A percentile compares a stretch with the other conserved stretches of the same genome.
Evolutionary conservation across 257 asterid genomes (phyloP).

Genomic region (Solanum ossicruentum): DNA sequence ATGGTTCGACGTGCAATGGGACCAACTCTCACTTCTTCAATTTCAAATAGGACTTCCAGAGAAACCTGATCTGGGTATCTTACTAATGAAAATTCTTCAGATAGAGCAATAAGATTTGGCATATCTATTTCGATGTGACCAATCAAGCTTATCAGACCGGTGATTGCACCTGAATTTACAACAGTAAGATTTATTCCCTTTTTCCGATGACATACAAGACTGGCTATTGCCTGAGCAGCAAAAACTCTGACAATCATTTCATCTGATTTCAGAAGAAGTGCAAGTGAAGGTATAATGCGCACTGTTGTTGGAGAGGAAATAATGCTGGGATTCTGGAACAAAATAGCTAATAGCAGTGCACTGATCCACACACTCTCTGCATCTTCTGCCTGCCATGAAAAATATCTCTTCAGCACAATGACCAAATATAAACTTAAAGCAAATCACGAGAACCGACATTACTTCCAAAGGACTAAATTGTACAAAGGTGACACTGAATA

Average conservation of each 20-base stretch:
- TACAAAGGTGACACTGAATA: background rate
- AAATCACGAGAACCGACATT: background rate
- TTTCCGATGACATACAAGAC: constrained; percentile 59
- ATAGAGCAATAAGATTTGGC: constrained; percentile 49
- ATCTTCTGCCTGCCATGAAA: constrained; percentile 58
- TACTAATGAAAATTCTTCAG: constrained; percentile 59
- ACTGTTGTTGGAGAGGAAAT: constrained; percentile 42
- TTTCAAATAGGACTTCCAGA: constrained; percentile 48
- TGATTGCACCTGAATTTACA: constrained; percentile 64
- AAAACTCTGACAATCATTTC: constrained; percentile 56
- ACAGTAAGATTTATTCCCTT: constrained; percentile 54
- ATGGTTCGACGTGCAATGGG: constrained; percentile 47
- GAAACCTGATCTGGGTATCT: constrained; percentile 63
- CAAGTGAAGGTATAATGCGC: constrained; percentile 41
- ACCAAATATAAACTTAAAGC: background rate
- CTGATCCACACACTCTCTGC: constrained; percentile 70
- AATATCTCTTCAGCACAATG: background rate
- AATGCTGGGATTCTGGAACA: constrained; percentile 53
- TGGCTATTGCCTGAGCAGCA: constrained; percentile 82
- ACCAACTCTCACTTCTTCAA: constrained; percentile 65
- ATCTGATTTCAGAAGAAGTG: constrained; percentile 46
- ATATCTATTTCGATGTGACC: constrained; percentile 58
- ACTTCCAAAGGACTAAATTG: background rate
- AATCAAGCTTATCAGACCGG: constrained; percentile 44
- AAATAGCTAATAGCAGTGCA: constrained; percentile 64